phyloP scores from a whole-genome alignment of 345 rosid genomes.

The Fremontodendron californicum region DNA sequence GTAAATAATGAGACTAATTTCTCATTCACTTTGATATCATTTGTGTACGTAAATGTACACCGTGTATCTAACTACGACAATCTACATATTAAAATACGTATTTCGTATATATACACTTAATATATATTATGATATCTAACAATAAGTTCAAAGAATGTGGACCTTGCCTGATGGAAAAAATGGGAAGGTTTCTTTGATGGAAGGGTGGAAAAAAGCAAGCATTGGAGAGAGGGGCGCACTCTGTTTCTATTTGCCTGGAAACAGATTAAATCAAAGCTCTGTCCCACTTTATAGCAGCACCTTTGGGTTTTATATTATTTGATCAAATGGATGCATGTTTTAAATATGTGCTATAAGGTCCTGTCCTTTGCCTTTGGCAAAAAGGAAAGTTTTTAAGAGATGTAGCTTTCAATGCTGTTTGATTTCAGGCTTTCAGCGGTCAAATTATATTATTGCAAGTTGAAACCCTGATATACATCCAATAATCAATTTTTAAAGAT shows the following conservation, averaged over 20 bases:
- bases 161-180: background rate
- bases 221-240: background rate
- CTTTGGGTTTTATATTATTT: slow-evolving; percentile 5
- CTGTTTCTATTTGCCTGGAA: background rate
- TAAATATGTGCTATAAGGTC: slow-evolving; percentile 9
- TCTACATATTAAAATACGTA: too few species aligned
- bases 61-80: too few species aligned
- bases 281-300: slow-evolving; percentile 12
- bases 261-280: slow-evolving; percentile 8
- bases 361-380: background rate
- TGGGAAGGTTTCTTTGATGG: background rate
- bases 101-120: too few species aligned
- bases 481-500: background rate
- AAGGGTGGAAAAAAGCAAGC: background rate
- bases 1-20: too few species aligned
- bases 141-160: slow-evolving; percentile 9
- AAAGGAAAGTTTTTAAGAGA: background rate
- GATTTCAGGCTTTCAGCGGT: background rate
- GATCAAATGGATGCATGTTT: background rate
- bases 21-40: too few species aligned
- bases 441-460: background rate
- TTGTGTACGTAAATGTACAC: too few species aligned
- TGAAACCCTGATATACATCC: background rate
- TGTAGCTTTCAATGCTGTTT: slow-evolving; percentile 1
- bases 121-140: too few species aligned